phyloP scores from a whole-genome alignment of 495 filamentous ascomycete species.

The Aspergillus steynii region DNA sequence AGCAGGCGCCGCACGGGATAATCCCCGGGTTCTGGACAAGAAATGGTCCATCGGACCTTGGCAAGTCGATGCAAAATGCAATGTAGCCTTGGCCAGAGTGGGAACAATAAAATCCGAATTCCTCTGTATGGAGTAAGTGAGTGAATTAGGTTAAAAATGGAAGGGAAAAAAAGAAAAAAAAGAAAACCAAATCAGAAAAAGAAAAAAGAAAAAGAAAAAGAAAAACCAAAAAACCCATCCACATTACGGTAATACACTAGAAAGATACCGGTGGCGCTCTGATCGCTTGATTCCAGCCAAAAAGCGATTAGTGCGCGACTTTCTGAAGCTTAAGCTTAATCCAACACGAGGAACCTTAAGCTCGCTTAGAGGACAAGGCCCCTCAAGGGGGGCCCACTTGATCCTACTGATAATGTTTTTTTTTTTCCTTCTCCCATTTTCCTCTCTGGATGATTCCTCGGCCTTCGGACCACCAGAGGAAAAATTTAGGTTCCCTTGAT shows the following conservation, averaged over 20 bases:
- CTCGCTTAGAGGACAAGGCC: conserved; percentile 38
- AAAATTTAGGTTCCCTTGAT: neutral
- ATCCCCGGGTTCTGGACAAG: neutral
- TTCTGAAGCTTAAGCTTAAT: conserved; percentile 55
- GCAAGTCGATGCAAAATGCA: neutral
- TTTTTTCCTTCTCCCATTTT: conserved; percentile 7
- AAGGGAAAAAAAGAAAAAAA: conserved; percentile 1
- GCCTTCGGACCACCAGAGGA: neutral
- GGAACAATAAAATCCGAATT: neutral
- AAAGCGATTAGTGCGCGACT: conserved; percentile 44
- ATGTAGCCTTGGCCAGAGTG: neutral
- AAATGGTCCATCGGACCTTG: neutral
- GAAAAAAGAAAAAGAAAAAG: neutral
- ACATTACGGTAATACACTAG: conserved; percentile 18
- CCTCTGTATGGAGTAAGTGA: neutral
- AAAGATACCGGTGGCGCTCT: conserved; percentile 41
- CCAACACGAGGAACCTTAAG: conserved; percentile 54
- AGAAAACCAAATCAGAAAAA: neutral
- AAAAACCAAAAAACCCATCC: neutral
- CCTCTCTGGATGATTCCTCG: conserved; percentile 3
- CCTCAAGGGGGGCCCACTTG: conserved; percentile 15
- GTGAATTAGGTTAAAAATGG: neutral
- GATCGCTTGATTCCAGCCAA: conserved; percentile 34
- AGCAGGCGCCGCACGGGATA: neutral
- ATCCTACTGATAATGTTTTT: conserved; percentile 13